phyloP scores from a whole-genome alignment of 306 rosid species.

The Casuarina glauca region DNA sequence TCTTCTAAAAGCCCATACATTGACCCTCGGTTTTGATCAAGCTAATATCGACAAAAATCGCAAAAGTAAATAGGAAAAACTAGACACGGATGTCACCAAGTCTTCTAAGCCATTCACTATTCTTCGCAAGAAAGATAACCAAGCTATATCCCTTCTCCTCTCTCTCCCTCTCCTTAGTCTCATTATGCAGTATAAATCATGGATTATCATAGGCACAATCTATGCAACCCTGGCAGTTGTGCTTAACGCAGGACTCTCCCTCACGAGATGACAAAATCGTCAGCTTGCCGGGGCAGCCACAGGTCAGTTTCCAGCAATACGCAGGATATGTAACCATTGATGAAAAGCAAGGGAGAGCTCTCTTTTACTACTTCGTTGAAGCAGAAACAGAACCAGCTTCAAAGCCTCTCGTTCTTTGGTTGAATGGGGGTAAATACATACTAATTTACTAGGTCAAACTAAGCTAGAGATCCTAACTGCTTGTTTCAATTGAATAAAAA shows the following conservation, averaged over 20 bases:
- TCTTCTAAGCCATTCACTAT: too few species aligned
- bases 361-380: conserved; percentile 52
- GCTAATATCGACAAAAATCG: too few species aligned
- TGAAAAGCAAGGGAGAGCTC: conserved; percentile 33
- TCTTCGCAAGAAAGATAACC: too few species aligned
- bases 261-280: conserved; percentile 26
- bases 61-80: too few species aligned
- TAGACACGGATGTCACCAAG: too few species aligned
- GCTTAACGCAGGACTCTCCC: conserved; percentile 1
- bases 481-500: too few species aligned
- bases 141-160: neutral
- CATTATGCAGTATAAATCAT: conserved; percentile 17
- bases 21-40: too few species aligned
- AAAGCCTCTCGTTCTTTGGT: conserved; percentile 57
- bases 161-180: neutral
- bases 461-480: neutral
- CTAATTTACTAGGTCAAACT: neutral
- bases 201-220: conserved; percentile 13
- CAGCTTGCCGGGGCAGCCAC: conserved; percentile 47
- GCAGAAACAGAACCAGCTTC: conserved; percentile 39
- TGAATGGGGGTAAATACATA: conserved; percentile 57
- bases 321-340: conserved; percentile 40
- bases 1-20: too few species aligned
- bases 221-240: conserved; percentile 18
- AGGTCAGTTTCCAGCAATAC: conserved; percentile 41